These are phyloP conservation scores for Tuctoria greenei DNA, from an alignment of 176 grass and related monocot species.

Conservation along the genomic window DNA sequence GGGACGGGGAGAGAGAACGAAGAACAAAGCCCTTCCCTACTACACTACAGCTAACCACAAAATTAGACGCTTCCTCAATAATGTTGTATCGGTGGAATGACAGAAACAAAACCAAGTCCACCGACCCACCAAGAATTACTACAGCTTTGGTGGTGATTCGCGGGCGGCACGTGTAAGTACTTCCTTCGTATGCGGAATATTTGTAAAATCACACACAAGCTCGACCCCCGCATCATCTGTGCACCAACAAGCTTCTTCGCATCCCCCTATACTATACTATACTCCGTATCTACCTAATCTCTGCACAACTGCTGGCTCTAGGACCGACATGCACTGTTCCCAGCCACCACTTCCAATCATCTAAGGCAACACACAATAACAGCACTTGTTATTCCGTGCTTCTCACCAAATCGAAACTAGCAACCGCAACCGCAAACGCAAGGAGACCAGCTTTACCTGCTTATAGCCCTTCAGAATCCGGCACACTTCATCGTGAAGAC, in stretches of 20 bases:
- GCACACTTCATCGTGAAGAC: conserved; percentile 75
- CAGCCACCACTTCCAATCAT: conserved; percentile 72
- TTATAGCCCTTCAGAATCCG: conserved; percentile 94
- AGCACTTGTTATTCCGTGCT: not conserved
- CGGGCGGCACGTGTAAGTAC: conserved; percentile 1
- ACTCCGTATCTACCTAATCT: conserved; percentile 71
- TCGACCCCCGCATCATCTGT: too few relatives aligned
- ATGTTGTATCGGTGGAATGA: conserved; percentile 39
- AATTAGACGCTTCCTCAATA: conserved; percentile 33
- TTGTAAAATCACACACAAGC: not conserved
- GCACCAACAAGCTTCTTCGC: not conserved
- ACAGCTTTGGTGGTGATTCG: conserved; percentile 8
- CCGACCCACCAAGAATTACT: conserved; percentile 43
- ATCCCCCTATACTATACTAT: conserved; percentile 8
- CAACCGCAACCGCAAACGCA: not conserved
- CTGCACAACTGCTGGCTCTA: conserved; percentile 65
- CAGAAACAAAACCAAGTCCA: conserved; percentile 50
- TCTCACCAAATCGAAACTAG: not conserved
- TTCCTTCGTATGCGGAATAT: too few relatives aligned
- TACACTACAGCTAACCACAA: conserved; percentile 27
- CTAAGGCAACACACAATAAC: conserved; percentile 23
- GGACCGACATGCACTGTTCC: conserved; percentile 82
- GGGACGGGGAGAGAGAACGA: not conserved
- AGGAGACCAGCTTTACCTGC: conserved; percentile 52
- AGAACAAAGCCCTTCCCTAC: conserved; percentile 24